Evolutionary conservation across 345 rosid genomes (phyloP).

Genomic region (Melaleuca quinquenervia): DNA sequence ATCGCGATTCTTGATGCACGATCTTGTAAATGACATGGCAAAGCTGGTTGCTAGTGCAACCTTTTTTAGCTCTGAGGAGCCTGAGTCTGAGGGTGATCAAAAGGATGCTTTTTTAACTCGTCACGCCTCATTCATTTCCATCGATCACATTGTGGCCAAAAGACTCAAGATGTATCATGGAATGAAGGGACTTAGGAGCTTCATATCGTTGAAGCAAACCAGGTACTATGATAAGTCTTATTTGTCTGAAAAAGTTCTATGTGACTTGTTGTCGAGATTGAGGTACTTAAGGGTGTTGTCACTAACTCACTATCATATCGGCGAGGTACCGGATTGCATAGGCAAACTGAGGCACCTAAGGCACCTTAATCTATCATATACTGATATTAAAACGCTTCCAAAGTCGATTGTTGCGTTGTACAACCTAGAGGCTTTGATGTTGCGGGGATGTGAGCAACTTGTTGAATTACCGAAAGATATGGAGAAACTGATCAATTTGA

Average conservation of each 20-base stretch:
- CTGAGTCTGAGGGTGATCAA: background rate
- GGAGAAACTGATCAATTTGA: background rate
- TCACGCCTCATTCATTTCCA: background rate
- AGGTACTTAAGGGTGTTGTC: background rate
- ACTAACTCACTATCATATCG: background rate
- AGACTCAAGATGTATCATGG: background rate
- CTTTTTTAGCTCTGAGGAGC: background rate
- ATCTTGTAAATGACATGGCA: background rate
- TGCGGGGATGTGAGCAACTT: accelerated
- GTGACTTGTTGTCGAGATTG: background rate
- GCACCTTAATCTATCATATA: background rate
- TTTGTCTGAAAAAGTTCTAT: background rate
- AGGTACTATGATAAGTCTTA: background rate
- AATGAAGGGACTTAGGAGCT: background rate
- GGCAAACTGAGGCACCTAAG: background rate
- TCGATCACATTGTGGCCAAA: accelerated
- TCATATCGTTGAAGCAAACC: background rate
- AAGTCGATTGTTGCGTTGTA: background rate
- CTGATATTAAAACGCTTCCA: background rate
- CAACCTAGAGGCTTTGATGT: background rate
- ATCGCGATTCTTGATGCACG: background rate
- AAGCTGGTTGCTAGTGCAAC: background rate
- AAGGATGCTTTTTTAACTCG: background rate
- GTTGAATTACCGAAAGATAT: background rate
- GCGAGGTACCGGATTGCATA: background rate